Conservation (phyloP, 1,284 basidiomycete genomes). For the Tetrapyrgos nigripes region DNA sequence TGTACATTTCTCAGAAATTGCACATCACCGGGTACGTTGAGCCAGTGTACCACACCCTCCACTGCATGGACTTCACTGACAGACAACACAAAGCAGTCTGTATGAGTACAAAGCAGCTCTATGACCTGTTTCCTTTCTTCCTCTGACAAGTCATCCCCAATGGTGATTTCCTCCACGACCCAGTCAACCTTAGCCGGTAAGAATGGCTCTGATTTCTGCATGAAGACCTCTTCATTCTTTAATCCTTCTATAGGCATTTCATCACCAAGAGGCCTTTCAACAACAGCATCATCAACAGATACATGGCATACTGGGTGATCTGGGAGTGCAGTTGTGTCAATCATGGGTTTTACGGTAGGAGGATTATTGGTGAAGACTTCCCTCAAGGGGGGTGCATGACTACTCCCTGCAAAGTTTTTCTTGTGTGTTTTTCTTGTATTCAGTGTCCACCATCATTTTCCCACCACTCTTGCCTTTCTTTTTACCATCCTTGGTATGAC, state of each 20-base stretch:
- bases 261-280: conserved; percentile 22
- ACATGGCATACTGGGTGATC: too few species aligned
- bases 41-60: conserved; percentile 24
- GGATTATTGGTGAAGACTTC: too few species aligned
- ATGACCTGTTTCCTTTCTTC: conserved; percentile 19
- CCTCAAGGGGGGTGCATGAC: too few species aligned
- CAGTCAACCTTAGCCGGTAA: not conserved
- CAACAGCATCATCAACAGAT: not conserved
- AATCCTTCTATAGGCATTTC: not conserved
- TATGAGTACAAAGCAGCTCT: conserved; percentile 23
- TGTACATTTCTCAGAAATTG: conserved; percentile 16
- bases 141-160: conserved; percentile 28
- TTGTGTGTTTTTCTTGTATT: too few species aligned
- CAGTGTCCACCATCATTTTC: too few species aligned
- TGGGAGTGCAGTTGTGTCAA: too few species aligned
- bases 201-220: not conserved
- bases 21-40: conserved; percentile 24
- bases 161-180: conserved; percentile 23
- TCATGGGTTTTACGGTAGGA: too few species aligned
- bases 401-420: too few species aligned
- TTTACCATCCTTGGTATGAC: too few species aligned
- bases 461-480: too few species aligned
- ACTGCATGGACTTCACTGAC: conserved; percentile 33
- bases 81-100: conserved; percentile 35
- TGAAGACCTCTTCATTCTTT: conserved; percentile 26